These are phyloP conservation scores for Vigna angularis DNA, from an alignment of 306 rosid species.

Conservation along the genomic window DNA sequence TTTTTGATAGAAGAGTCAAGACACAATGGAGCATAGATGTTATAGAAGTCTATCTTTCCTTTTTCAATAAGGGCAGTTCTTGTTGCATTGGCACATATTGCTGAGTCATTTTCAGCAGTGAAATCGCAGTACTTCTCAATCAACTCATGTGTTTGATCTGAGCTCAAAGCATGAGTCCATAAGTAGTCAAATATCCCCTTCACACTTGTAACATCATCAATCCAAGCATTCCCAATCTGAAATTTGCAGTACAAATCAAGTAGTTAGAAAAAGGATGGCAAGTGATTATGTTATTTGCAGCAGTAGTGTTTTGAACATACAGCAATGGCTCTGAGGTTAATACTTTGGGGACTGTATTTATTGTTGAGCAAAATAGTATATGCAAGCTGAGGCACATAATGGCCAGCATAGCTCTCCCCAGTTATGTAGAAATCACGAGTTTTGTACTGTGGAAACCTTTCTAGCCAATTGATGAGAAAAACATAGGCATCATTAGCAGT, in stretches of 20 bases:
- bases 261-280: neutral
- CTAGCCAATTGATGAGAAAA: constrained; percentile 67
- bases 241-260: constrained; percentile 12
- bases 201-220: constrained; percentile 42
- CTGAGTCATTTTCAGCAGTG: constrained; percentile 4
- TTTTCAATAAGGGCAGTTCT: constrained; percentile 4
- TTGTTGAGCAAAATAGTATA: constrained; percentile 48
- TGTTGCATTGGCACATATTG: constrained; percentile 36
- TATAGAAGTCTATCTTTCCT: constrained; percentile 46
- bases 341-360: constrained; percentile 29
- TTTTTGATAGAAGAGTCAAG: constrained; percentile 38
- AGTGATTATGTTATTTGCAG: neutral
- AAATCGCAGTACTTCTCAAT: constrained; percentile 57
- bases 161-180: constrained; percentile 65
- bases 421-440: constrained; percentile 54
- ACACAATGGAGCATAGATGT: constrained; percentile 65
- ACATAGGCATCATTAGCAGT: constrained; percentile 59
- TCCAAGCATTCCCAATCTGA: constrained; percentile 69
- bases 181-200: constrained; percentile 50
- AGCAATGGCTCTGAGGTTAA: constrained; percentile 67
- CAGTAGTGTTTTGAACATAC: constrained; percentile 37
- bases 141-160: constrained; percentile 57
- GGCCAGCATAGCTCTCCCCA: constrained; percentile 78
- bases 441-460: constrained; percentile 72
- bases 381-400: constrained; percentile 69